These are phyloP conservation scores for Lithospermum erythrorhizon DNA, from an alignment of 257 asterid genomes.

Conservation along the genomic window DNA sequence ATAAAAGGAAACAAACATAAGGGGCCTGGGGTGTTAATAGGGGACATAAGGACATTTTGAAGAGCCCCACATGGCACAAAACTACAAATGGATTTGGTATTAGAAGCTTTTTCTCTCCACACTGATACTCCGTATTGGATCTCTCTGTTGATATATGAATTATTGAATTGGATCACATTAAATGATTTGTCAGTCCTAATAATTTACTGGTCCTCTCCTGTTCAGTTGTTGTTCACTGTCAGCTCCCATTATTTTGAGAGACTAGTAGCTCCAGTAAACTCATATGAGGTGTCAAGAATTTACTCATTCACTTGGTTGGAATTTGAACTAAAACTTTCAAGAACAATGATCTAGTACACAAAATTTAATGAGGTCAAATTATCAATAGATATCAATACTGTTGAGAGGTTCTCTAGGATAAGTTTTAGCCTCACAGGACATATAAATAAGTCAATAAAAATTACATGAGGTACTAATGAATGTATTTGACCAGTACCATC, in stretches of 20 bases:
- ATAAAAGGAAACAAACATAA: slow-evolving; percentile 2
- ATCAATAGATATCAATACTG: too few species aligned
- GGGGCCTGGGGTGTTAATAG: slow-evolving; percentile 1
- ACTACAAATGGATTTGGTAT: slow-evolving; percentile 1
- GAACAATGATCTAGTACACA: too few species aligned
- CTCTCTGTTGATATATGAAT: neutral
- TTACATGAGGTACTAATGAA: too few species aligned
- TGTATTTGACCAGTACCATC: too few species aligned
- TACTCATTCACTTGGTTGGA: too few species aligned
- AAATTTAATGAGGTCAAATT: too few species aligned
- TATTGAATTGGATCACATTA: neutral
- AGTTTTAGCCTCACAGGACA: too few species aligned
- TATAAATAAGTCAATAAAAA: too few species aligned
- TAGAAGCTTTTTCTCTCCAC: neutral
- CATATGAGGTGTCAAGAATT: too few species aligned
- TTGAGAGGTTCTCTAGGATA: too few species aligned
- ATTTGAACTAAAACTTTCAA: too few species aligned
- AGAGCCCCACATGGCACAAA: slow-evolving; percentile 8
- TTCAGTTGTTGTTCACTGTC: neutral
- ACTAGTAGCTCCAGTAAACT: too few species aligned
- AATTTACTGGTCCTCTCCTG: neutral
- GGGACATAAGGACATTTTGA: slow-evolving; percentile 9
- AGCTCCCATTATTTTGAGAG: neutral
- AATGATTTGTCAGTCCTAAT: neutral
- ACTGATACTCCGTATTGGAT: neutral